phyloP scores from a whole-genome alignment of 148 eudicot genomes.

The Polygonum maritimum region DNA sequence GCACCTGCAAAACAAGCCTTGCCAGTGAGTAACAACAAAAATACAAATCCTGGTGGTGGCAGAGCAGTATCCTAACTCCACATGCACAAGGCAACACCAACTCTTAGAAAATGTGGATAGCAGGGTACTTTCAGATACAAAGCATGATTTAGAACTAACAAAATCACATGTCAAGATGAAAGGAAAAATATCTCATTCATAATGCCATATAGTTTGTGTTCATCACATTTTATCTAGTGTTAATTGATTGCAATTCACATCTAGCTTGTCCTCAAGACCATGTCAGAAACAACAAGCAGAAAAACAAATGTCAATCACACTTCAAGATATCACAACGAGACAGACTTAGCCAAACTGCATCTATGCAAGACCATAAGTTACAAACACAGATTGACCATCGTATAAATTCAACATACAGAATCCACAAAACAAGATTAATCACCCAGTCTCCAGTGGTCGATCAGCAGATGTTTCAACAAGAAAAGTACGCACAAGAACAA shows the following conservation, averaged over 20 bases:
- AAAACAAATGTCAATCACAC: neutral
- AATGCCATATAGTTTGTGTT: neutral
- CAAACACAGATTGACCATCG: neutral
- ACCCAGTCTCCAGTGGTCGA: neutral
- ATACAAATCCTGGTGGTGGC: neutral
- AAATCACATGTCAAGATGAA: neutral
- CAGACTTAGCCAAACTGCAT: neutral
- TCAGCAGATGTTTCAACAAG: neutral
- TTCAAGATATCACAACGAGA: neutral
- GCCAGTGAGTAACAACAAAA: neutral
- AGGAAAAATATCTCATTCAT: too few relatives aligned
- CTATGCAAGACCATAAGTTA: neutral
- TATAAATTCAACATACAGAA: neutral
- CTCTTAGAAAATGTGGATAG: neutral
- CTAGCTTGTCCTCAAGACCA: neutral
- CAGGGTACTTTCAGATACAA: neutral
- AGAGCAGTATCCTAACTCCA: neutral
- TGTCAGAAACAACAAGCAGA: neutral
- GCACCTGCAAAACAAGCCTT: slow-evolving; percentile 32
- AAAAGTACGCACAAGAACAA: neutral
- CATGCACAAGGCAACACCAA: neutral
- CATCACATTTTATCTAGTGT: neutral
- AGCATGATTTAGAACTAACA: neutral
- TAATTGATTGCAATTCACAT: neutral
- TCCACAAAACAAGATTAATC: neutral